phyloP scores from a whole-genome alignment of 352 stramenopile genomes.

The Phytophthora sp. region DNA sequence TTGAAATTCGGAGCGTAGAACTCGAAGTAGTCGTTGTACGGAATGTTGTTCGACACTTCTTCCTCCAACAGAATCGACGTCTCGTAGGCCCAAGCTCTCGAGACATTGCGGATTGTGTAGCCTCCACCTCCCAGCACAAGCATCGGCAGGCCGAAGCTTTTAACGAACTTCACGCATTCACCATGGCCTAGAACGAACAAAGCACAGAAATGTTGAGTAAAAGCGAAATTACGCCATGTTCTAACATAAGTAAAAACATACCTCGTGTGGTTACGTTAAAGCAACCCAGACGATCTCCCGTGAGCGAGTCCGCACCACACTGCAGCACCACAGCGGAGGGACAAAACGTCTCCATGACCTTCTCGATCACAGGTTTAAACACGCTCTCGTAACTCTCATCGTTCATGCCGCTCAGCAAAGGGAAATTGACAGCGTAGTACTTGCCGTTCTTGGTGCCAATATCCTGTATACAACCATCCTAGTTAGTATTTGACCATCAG shows the following conservation, averaged over 20 bases:
- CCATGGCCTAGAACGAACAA: conserved; percentile 55
- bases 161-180: conserved; percentile 85
- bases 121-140: conserved; percentile 86
- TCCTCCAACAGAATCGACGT: conserved; percentile 94
- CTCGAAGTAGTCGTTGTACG: conserved; percentile 89
- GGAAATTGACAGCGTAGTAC: conserved; percentile 97
- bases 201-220: not conserved
- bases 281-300: conserved; percentile 96
- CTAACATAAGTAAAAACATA: conserved; percentile 13
- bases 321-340: conserved; percentile 96
- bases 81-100: conserved; percentile 97
- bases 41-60: conserved; percentile 82
- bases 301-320: conserved; percentile 97
- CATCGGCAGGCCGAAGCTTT: conserved; percentile 86
- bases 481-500: not conserved
- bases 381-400: conserved; percentile 95
- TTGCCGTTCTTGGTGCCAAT: conserved; percentile 94
- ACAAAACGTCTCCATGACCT: conserved; percentile 91
- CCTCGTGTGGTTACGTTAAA: conserved; percentile 96
- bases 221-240: not conserved
- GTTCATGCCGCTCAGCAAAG: conserved; percentile 95
- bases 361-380: conserved; percentile 97
- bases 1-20: conserved; percentile 89
- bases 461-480: conserved; percentile 68
- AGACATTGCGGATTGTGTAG: conserved; percentile 90